A percentile compares a stretch with the other conserved stretches of the same genome.
Conservation (phyloP, 768 basidiomycete genomes). For the Myochromella boudieri region DNA sequence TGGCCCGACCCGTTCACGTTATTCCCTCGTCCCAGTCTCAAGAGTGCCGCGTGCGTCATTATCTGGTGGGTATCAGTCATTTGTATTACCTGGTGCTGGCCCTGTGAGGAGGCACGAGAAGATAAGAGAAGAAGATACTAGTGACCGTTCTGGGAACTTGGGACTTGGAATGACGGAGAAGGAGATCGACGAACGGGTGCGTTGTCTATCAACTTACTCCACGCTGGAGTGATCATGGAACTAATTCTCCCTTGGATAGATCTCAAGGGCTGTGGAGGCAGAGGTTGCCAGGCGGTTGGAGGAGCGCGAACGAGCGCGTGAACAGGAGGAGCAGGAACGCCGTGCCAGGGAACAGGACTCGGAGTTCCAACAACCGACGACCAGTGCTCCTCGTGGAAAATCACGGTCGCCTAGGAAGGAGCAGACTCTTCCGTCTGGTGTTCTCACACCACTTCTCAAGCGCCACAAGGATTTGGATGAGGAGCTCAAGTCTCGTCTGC, state of each 20-base stretch:
- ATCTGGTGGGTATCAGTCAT: constrained; percentile 36
- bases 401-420: constrained; percentile 37
- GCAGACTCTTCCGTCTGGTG: constrained; percentile 41
- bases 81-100: constrained; percentile 29
- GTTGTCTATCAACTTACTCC: too few species aligned
- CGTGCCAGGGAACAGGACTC: constrained; percentile 31
- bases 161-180: constrained; percentile 55
- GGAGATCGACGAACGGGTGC: constrained; percentile 75
- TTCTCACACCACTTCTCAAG: constrained; percentile 62
- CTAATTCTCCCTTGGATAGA: constrained; percentile 36
- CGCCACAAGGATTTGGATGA: constrained; percentile 69
- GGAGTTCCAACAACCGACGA: constrained; percentile 20
- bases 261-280: constrained; percentile 70
- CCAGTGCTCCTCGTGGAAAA: constrained; percentile 24
- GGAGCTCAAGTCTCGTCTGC: constrained; percentile 60
- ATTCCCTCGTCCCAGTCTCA: constrained; percentile 37
- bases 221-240: too few species aligned
- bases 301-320: constrained; percentile 40
- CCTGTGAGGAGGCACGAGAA: constrained; percentile 23
- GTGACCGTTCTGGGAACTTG: constrained; percentile 32
- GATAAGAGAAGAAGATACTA: constrained; percentile 23
- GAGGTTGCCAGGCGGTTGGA: constrained; percentile 70
- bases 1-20: constrained; percentile 25
- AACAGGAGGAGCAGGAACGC: constrained; percentile 37
- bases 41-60: constrained; percentile 35